A percentile compares a stretch with the other conserved stretches of the same genome.
Evolutionary conservation across 108 stramenopile species (phyloP).

Genomic region (Cyclostephanos tholiformis): DNA sequence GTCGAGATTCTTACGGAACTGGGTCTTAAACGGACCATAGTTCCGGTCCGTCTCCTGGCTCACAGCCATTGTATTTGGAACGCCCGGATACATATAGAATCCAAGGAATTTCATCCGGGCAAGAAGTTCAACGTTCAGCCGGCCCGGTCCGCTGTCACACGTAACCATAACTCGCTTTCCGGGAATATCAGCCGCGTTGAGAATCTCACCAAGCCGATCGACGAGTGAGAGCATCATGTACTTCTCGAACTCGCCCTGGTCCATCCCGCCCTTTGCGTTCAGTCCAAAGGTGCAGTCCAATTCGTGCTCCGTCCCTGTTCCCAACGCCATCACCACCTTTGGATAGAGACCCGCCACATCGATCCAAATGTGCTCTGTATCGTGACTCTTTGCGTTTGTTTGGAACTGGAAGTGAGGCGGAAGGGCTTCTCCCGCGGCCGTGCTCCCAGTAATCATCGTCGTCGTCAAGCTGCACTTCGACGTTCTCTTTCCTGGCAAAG

Average conservation of each 20-base stretch:
- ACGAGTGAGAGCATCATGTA: background rate
- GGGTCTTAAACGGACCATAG: constrained; percentile 29
- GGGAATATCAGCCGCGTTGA: constrained; percentile 17
- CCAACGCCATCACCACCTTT: too few relatives aligned
- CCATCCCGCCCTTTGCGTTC: too few relatives aligned
- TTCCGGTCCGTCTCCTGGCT: constrained; percentile 28
- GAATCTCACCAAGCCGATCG: background rate
- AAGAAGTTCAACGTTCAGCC: constrained; percentile 20
- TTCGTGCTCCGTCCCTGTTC: too few relatives aligned
- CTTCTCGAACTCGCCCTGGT: background rate
- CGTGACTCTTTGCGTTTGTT: too few relatives aligned
- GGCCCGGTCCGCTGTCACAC: constrained; percentile 27
- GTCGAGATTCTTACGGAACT: constrained; percentile 15
- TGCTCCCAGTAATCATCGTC: constrained; percentile 18
- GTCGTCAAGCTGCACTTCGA: background rate
- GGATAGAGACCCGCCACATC: too few relatives aligned
- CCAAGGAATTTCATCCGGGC: constrained; percentile 11
- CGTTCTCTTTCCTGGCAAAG: constrained; percentile 6
- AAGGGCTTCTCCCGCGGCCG: constrained; percentile 9
- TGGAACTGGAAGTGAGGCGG: background rate
- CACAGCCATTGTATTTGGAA: constrained; percentile 28
- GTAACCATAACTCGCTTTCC: constrained; percentile 4
- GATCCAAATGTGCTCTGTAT: too few relatives aligned
- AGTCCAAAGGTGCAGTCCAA: too few relatives aligned
- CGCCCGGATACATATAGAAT: constrained; percentile 18